Percentiles rank a stretch among this genome's conserved stretches.
Evolutionary conservation across 169 alveolate genomes (phyloP).

Genomic region (Eimeria praecox): DNA sequence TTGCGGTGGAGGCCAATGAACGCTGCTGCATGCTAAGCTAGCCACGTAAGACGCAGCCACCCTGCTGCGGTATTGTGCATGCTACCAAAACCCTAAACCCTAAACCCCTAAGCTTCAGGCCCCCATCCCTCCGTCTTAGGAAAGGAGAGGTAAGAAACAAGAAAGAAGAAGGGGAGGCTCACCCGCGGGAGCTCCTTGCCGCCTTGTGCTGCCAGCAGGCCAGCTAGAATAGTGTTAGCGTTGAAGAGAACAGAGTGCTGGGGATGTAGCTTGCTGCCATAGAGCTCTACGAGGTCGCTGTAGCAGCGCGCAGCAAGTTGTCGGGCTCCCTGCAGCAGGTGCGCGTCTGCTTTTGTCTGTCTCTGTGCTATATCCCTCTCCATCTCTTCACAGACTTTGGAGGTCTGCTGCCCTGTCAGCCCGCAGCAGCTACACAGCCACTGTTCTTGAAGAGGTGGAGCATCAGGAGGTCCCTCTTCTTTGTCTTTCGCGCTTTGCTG

Average conservation of each 20-base stretch:
- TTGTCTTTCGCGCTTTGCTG: not conserved
- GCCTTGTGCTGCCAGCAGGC: conserved; percentile 88
- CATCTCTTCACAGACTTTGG: conserved; percentile 81
- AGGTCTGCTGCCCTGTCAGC: conserved; percentile 78
- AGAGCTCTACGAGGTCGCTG: conserved; percentile 85
- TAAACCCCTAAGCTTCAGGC: not conserved
- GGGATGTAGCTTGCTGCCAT: conserved; percentile 90
- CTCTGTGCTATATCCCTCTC: conserved; percentile 84
- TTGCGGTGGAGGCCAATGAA: not conserved
- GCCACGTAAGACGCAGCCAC: not conserved
- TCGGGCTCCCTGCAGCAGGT: conserved; percentile 86
- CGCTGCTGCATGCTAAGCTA: not conserved
- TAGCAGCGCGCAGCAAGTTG: conserved; percentile 87
- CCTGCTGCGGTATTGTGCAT: not conserved
- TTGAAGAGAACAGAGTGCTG: conserved; percentile 91
- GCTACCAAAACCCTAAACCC: no score
- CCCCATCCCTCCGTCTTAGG: not conserved
- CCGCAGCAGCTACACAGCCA: conserved; percentile 91
- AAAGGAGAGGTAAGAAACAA: not conserved
- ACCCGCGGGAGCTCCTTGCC: conserved; percentile 84
- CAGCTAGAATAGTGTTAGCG: conserved; percentile 90
- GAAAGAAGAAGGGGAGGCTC: not conserved
- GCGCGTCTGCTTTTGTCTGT: conserved; percentile 85
- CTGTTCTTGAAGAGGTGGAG: conserved; percentile 55
- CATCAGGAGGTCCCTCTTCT: not conserved